phyloP scores from a whole-genome alignment of 306 rosid genomes.

The Cicer judaicum region DNA sequence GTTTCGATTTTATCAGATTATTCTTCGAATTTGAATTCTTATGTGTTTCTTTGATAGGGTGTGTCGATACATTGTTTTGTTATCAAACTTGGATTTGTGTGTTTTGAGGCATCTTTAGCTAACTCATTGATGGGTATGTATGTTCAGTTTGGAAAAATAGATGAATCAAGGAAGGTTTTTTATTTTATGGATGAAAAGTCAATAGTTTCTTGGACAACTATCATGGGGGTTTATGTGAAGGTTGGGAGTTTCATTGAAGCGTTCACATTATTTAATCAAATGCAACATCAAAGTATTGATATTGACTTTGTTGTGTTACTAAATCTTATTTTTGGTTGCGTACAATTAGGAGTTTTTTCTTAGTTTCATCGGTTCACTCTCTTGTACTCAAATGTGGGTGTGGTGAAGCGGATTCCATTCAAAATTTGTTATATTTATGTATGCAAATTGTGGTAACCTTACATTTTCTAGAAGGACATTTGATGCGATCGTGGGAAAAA shows the following conservation, averaged over 20 bases:
- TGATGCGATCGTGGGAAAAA: slow-evolving; percentile 51
- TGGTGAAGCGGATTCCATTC: slow-evolving; percentile 48
- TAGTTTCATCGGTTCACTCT: slow-evolving; percentile 54
- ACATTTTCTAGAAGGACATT: slow-evolving; percentile 58
- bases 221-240: slow-evolving; percentile 49
- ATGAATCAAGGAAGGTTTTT: too few species aligned
- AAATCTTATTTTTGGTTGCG: slow-evolving; percentile 49
- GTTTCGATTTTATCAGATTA: too few species aligned
- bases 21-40: too few species aligned
- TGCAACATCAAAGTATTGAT: slow-evolving; percentile 39
- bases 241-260: slow-evolving; percentile 39
- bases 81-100: too few species aligned
- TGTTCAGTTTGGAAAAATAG: too few species aligned
- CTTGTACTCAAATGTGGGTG: slow-evolving; percentile 60
- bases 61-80: too few species aligned
- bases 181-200: too few species aligned
- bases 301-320: slow-evolving; percentile 51
- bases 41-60: too few species aligned
- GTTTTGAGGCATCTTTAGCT: too few species aligned
- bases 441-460: slow-evolving; percentile 61
- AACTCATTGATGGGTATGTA: too few species aligned
- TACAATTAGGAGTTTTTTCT: slow-evolving; percentile 33
- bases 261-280: slow-evolving; percentile 48
- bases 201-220: too few species aligned
- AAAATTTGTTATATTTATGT: slow-evolving; percentile 59